Conservation (phyloP, 306 rosid species). For the Rosa multiflora region DNA sequence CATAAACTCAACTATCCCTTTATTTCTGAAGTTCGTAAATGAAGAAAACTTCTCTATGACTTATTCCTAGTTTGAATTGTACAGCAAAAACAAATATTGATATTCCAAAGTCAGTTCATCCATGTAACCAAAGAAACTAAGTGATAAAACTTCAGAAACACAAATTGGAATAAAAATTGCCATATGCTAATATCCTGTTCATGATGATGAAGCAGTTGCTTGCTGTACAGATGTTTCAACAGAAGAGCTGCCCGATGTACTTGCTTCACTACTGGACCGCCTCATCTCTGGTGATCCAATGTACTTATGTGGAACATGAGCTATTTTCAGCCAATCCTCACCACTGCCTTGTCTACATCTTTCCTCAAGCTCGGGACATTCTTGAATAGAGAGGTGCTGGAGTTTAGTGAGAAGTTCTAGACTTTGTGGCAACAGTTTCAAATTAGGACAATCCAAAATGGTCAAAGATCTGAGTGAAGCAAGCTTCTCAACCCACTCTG, state of each 20-base stretch:
- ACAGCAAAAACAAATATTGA: no score
- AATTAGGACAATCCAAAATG: not conserved
- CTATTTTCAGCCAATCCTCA: conserved; percentile 16
- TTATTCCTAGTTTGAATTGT: no score
- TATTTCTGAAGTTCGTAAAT: no score
- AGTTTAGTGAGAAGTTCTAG: not conserved
- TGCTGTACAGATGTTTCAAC: not conserved
- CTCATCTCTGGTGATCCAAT: conserved; percentile 2
- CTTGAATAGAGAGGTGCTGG: conserved; percentile 24
- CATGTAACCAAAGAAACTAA: no score
- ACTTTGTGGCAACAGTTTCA: not conserved
- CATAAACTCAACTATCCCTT: no score
- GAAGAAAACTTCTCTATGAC: no score
- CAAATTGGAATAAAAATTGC: no score
- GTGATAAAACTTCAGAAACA: no score
- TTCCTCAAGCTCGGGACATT: conserved; percentile 7
- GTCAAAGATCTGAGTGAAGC: conserved; percentile 4
- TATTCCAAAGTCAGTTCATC: no score
- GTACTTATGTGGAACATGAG: conserved; percentile 12
- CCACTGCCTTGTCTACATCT: not conserved
- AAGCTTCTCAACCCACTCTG: conserved; percentile 18
- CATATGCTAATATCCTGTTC: not conserved
- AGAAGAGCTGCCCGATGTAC: not conserved
- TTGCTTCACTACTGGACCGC: not conserved
- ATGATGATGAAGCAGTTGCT: not conserved